Evolutionary conservation across 129 eudicot species (phyloP).

Genomic region (Calendula officinalis): DNA sequence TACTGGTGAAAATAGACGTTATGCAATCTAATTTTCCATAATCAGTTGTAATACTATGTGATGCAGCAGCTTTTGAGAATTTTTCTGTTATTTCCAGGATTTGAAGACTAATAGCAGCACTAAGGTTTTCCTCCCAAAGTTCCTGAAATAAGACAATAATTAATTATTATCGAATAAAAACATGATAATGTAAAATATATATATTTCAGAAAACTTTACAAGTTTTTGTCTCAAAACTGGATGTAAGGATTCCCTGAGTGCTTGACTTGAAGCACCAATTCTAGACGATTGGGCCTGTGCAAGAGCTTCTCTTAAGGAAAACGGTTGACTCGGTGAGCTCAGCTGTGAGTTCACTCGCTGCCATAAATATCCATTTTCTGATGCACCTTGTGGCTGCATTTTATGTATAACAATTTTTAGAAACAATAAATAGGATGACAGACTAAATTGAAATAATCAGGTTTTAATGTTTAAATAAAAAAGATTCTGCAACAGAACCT

Average conservation of each 20-base stretch:
- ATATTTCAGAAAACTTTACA: conserved; percentile 38
- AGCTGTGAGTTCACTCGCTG: conserved; percentile 93
- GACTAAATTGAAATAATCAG: background rate
- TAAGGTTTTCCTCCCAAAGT: conserved; percentile 99
- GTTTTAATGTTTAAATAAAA: no score
- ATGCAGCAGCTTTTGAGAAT: conserved; percentile 79
- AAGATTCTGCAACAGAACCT: no score
- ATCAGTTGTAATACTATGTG: conserved; percentile 82
- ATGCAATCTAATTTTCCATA: conserved; percentile 96
- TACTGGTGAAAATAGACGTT: conserved; percentile 78
- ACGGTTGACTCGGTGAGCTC: conserved; percentile 96
- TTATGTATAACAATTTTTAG: conserved; percentile 1
- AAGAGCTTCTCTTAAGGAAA: conserved; percentile 95
- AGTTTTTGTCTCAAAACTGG: conserved; percentile 95
- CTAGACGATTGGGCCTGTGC: conserved; percentile 98
- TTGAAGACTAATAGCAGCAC: conserved; percentile 94
- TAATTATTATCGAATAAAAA: conserved; percentile 1
- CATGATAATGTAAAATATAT: background rate
- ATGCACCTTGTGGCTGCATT: conserved; percentile 76
- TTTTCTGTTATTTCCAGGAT: conserved; percentile 84
- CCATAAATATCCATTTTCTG: conserved; percentile 96
- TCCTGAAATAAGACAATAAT: conserved; percentile 47
- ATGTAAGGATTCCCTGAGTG: conserved; percentile 91
- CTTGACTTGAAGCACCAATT: conserved; percentile 93
- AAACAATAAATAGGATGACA: conserved; percentile 3